Evolutionary conservation across 1,284 basidiomycete species (phyloP), one percentile per base, ranked within the genome.

Genomic region (Xerocomus cyaneibrunnescens): DNA sequence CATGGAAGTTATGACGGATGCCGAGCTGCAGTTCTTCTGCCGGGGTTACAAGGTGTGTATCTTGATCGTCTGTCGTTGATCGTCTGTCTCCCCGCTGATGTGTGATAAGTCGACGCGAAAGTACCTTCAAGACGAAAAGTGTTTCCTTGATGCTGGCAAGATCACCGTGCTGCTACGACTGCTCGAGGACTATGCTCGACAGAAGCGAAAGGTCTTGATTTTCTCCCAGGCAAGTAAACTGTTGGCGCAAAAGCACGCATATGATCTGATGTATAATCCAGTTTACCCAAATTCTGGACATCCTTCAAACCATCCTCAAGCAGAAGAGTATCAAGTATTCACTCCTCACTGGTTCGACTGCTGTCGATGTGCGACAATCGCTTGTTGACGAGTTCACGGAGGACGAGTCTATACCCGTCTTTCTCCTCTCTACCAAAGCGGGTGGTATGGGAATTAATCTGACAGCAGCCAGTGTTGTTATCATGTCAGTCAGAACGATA

Each of bases 301-400:
- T 99, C 61, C 77, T 99, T 5, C 85, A 93, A 73, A 83, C 84
- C n/a, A 81, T 96, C 10, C 76, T 99, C 27, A 85, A 88, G 48
- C 77, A 89, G 54, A 79, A 84, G 67, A 75, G 80, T n/a, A 81
- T 92, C 62, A 85, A 84, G 57, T 98, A 85, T 69, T 80, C 94
- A 28, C 74, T 96, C n/a, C 78, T 99, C 47, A 98, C 97, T 0
- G 97, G 97, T 1, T 87, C 89, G 47, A 99, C 97, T 0, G 85
- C 92, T 39, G 97, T 99, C 17, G 94, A 95, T 64, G 87, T 94
- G 49, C 83, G 97, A 16, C 97, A 99, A 71, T 84, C 87, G 7
- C 71, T 99, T 5, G 96, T 99, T 0, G 97, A 99, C 65, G 89
- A 97, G 67, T 99, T 98, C 71, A 95, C 91, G n/a, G 90, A 95